Base-by-base conservation (phyloP, 2,329 filamentous ascomycete genomes). In the Neofusicoccum umdonicola region DNA sequence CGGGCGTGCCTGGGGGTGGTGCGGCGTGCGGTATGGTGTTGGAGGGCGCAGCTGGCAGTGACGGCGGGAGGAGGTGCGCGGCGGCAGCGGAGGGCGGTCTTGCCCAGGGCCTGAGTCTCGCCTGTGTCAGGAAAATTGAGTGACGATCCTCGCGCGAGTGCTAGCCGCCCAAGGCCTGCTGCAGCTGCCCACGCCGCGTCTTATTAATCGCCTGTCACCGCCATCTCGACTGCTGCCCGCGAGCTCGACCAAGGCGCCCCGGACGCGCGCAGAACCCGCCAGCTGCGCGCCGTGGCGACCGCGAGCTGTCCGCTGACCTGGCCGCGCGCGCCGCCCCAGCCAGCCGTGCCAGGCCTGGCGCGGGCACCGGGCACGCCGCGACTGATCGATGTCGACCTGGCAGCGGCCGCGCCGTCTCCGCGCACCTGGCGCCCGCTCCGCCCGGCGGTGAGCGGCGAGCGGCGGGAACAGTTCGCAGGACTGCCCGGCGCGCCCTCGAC, bases 61-160 rank as follows among this genome's bases (percentile, higher is more conserved):
- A 57, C 35, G 34, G 57, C 34, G 45, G 56, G 54, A 47, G n/a
- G 56, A 60, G 56, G 54, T 27, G 54, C 41, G 22, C 54, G 54
- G 54, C 54, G 42, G 56, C 56, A 60, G 56, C 56, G 42, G 56
- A 60, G 56, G 42, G 41, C 56, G 41, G 56, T 47, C 56, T 17
- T 57, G 52, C 19, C 35, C 54, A 57, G 54, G 54, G 54, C 54
- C 54, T 57, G 54, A 57, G 51, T 56, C 51, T 56, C 35, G 48
- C 31, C 48, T 22, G 27, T 48, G 45, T 48, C 45, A 48, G 45
- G 45, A 27, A 48, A 56, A 41, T 35, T 27, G 51, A 37, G 19
- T 9, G 52, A 22, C 52, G 52, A 45, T 60, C 56, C 35, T 60
- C 41, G 56, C 56, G 56, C 56, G 56, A 47, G 56, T 47, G 56